These are phyloP conservation scores for Graphilbum fragrans DNA, from an alignment of 2,329 filamentous ascomycete genomes.

Conservation along the genomic window DNA sequence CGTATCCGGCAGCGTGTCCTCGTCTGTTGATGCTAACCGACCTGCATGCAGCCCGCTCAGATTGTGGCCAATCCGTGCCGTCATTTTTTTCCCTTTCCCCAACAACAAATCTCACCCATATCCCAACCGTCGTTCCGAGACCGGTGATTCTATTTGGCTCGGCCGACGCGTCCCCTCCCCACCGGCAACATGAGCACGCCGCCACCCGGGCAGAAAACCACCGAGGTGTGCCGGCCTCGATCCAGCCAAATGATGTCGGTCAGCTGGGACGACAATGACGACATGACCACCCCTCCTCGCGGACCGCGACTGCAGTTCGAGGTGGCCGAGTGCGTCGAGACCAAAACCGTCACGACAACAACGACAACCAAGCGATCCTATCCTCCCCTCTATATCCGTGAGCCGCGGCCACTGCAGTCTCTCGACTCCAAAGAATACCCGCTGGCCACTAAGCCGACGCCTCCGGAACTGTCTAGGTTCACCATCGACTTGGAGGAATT, in stretches of 20 bases:
- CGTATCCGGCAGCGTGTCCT: too few species aligned
- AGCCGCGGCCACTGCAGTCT: conserved; percentile 55
- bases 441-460: conserved; percentile 70
- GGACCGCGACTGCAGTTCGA: conserved; percentile 36
- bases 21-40: too few species aligned
- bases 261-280: conserved; percentile 20
- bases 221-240: conserved; percentile 19
- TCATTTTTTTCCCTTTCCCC: too few species aligned
- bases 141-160: too few species aligned
- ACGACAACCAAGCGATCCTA: conserved; percentile 79
- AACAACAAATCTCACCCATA: too few species aligned
- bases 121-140: too few species aligned
- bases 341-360: conserved; percentile 73
- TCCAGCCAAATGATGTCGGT: conserved; percentile 22
- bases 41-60: too few species aligned
- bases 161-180: too few species aligned
- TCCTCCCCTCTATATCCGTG: conserved; percentile 69
- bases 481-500: conserved; percentile 57
- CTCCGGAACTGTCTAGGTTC: conserved; percentile 64
- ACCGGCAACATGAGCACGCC: conserved; percentile 9
- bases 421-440: conserved; percentile 87
- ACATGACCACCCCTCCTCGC: conserved; percentile 10
- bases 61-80: too few species aligned
- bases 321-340: conserved; percentile 54
- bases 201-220: conserved; percentile 13